phyloP scores from a whole-genome alignment of 1,284 basidiomycete species.

The Marasmius tenuissimus region DNA sequence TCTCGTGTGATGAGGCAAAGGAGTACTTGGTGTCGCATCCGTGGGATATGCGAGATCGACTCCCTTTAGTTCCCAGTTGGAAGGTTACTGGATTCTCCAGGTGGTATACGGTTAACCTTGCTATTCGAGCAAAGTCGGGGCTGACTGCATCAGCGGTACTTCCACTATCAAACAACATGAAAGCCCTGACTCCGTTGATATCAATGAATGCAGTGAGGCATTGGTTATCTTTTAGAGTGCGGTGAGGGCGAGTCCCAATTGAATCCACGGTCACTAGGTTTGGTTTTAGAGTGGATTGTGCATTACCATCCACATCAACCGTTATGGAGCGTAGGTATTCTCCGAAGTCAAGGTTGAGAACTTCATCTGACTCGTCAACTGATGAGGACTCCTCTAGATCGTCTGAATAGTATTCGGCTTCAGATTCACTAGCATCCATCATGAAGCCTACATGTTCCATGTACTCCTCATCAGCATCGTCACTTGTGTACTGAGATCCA shows the following conservation, averaged over 20 bases:
- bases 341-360: background rate
- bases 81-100: slow-evolving; percentile 21
- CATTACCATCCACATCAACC: too few species aligned
- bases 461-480: background rate
- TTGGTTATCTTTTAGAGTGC: background rate
- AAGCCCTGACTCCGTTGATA: slow-evolving; percentile 19
- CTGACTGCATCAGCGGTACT: slow-evolving; percentile 21
- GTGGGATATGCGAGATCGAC: slow-evolving; percentile 21
- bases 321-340: background rate
- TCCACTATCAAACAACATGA: slow-evolving; percentile 22
- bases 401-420: too few species aligned
- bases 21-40: slow-evolving; percentile 10
- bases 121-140: slow-evolving; percentile 19
- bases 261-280: background rate
- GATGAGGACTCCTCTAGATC: too few species aligned
- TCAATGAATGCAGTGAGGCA: slow-evolving; percentile 10
- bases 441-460: background rate
- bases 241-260: background rate
- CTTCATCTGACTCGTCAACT: background rate
- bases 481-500: background rate
- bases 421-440: too few species aligned
- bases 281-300: background rate
- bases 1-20: background rate
- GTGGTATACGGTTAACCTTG: slow-evolving; percentile 6
- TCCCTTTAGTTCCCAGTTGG: slow-evolving; percentile 24